Percentiles rank a stretch among this genome's conserved stretches.
Conservation (phyloP, 345 rosid species). For the Citrus sp. region DNA sequence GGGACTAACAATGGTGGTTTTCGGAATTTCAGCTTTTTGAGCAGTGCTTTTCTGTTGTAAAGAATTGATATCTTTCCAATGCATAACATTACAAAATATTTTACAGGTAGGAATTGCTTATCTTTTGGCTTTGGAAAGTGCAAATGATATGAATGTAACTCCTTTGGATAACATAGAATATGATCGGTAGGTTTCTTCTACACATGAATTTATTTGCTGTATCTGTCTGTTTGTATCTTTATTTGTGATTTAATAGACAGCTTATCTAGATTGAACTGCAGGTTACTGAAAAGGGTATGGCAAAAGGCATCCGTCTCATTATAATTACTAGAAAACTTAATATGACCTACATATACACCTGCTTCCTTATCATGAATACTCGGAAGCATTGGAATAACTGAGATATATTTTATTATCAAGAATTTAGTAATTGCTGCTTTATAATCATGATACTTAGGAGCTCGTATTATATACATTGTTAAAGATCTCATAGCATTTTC, state of each 20-base stretch:
- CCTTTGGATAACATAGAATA: conserved; percentile 85
- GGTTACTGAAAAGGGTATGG: background rate
- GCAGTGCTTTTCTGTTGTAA: background rate
- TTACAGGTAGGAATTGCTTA: conserved; percentile 55
- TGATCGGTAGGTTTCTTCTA: conserved; percentile 50
- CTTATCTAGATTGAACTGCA: background rate
- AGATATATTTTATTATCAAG: background rate
- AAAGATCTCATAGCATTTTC: background rate
- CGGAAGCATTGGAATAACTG: background rate
- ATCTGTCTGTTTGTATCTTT: background rate
- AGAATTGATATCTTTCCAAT: background rate
- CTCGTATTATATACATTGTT: background rate
- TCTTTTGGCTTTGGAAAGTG: conserved; percentile 83
- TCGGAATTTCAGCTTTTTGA: background rate
- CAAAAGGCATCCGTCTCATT: background rate
- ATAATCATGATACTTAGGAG: background rate
- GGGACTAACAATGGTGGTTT: background rate
- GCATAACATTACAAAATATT: background rate
- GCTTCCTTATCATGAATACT: background rate
- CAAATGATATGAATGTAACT: conserved; percentile 58
- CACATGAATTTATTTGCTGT: background rate
- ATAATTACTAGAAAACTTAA: background rate
- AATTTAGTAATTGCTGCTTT: background rate
- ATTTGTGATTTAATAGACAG: background rate
- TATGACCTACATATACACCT: background rate